These are phyloP conservation scores for Chaetomium strumarium DNA, from an alignment of 2,329 filamentous ascomycete species.

Conservation along the genomic window DNA sequence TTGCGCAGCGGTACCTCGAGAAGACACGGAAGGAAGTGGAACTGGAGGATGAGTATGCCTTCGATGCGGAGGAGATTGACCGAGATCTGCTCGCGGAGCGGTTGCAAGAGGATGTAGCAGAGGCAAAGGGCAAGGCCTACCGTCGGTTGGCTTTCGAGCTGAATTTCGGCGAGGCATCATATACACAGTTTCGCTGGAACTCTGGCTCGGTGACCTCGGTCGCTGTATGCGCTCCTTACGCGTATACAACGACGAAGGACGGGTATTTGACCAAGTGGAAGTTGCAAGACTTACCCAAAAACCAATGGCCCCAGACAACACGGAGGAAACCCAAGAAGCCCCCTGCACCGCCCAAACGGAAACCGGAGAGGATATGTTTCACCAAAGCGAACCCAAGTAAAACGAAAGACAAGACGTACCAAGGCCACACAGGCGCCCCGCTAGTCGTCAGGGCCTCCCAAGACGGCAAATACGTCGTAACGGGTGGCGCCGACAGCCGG, in stretches of 20 bases:
- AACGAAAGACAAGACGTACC: slow-evolving; percentile 57
- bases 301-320: slow-evolving; percentile 56
- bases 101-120: slow-evolving; percentile 85
- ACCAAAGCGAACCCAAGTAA: slow-evolving; percentile 57
- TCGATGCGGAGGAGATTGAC: slow-evolving; percentile 92
- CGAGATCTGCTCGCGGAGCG: slow-evolving; percentile 85
- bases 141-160: slow-evolving; percentile 69
- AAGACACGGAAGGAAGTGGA: slow-evolving; percentile 74
- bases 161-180: slow-evolving; percentile 59
- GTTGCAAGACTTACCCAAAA: slow-evolving; percentile 58
- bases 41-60: slow-evolving; percentile 67
- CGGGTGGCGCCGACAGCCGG: slow-evolving; percentile 77
- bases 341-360: slow-evolving; percentile 52
- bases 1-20: slow-evolving; percentile 89
- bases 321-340: slow-evolving; percentile 54
- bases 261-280: slow-evolving; percentile 83
- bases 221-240: slow-evolving; percentile 70
- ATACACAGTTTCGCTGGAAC: slow-evolving; percentile 73
- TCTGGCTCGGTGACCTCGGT: slow-evolving; percentile 73
- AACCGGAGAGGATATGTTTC: slow-evolving; percentile 58
- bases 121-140: slow-evolving; percentile 86
- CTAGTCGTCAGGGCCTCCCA: slow-evolving; percentile 79
- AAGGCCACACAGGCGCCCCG: slow-evolving; percentile 74
- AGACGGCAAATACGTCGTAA: slow-evolving; percentile 86
- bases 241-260: slow-evolving; percentile 87